Percentiles rank a stretch among this genome's conserved stretches.
These are phyloP conservation scores for Gyromitra esculenta DNA, from an alignment of 2,329 filamentous ascomycete genomes.

Conservation along the genomic window DNA sequence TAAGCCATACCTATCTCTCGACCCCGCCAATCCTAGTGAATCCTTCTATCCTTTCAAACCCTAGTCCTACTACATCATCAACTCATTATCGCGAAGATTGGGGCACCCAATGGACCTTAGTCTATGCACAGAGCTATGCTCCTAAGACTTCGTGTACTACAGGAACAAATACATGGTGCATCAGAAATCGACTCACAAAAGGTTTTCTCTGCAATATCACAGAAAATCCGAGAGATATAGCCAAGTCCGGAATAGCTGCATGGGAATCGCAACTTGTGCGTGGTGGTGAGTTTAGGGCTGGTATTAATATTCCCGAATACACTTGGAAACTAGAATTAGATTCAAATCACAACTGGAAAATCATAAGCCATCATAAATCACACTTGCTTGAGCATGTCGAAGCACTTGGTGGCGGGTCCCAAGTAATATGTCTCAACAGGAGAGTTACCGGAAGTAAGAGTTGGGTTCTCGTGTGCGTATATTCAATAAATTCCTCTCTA, in stretches of 20 bases:
- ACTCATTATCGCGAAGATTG: constrained; percentile 8
- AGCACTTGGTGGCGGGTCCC: background rate
- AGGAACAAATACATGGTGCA: constrained; percentile 28
- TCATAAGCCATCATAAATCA: constrained; percentile 11
- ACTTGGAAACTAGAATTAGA: constrained; percentile 8
- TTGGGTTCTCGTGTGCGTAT: background rate
- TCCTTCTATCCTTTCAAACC: background rate
- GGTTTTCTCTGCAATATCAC: constrained; percentile 2
- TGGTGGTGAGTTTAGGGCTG: background rate
- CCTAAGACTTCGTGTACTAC: background rate
- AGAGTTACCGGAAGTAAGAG: background rate
- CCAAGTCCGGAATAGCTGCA: background rate
- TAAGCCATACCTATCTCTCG: constrained; percentile 27
- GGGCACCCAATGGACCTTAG: constrained; percentile 25
- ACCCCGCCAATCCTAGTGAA: constrained; percentile 1
- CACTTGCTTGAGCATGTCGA: background rate
- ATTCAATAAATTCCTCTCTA: background rate
- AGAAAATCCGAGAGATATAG: background rate
- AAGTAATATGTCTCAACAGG: background rate
- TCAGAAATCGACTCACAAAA: constrained; percentile 12
- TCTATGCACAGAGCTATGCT: background rate
- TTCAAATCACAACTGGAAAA: background rate
- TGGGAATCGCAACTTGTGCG: background rate
- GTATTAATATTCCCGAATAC: background rate
- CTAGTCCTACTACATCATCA: background rate